Conservation (phyloP, 495 filamentous ascomycete genomes). For the Cercophora sp. region DNA sequence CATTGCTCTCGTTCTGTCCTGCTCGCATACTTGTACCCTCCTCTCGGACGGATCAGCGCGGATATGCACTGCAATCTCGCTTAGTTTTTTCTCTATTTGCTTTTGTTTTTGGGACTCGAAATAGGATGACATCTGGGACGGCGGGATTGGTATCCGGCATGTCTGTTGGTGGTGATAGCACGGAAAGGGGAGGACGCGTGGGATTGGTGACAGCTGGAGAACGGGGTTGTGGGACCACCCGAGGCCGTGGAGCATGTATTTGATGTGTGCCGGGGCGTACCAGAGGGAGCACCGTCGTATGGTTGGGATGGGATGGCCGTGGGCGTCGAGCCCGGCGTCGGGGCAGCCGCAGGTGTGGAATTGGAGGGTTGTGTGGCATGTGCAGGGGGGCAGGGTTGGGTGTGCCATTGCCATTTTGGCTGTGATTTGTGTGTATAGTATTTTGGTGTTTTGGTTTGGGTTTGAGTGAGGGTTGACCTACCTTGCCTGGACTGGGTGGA, state of each 20-base stretch:
- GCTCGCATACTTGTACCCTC: neutral
- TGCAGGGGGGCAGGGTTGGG: neutral
- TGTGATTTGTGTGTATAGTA: neutral
- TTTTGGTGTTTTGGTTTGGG: neutral
- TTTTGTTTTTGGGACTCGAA: no score
- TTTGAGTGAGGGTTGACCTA: neutral
- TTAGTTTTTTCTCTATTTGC: neutral
- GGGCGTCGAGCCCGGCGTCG: neutral
- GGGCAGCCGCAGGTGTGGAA: constrained; percentile 7
- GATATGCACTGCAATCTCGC: neutral
- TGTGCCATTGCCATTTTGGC: neutral
- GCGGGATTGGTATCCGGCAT: neutral
- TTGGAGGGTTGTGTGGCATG: constrained; percentile 3
- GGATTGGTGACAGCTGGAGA: neutral
- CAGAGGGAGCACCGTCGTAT: neutral
- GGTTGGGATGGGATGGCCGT: neutral
- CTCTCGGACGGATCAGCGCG: no score
- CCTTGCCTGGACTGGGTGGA: no score
- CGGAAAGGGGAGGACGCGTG: neutral
- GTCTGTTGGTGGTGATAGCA: neutral
- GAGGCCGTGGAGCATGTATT: neutral
- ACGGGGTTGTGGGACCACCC: neutral
- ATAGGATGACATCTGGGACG: no score
- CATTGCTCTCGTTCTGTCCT: neutral
- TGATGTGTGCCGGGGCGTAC: neutral